These are phyloP conservation scores for Filosporella fistucella DNA, from an alignment of 495 filamentous ascomycete species.

Conservation along the genomic window DNA sequence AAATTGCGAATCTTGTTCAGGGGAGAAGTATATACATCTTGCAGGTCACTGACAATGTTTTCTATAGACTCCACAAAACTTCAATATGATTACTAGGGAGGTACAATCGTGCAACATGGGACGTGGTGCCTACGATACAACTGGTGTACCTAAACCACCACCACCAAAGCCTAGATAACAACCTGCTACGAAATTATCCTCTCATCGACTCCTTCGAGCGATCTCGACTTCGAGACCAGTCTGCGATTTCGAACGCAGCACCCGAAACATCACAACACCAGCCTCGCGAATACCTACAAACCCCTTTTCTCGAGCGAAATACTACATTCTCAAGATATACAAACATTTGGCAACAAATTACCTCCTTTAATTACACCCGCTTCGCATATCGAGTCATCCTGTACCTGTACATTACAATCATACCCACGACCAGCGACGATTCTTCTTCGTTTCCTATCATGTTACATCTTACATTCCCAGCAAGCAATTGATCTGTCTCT, in stretches of 20 bases:
- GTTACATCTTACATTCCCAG: slow-evolving; percentile 2
- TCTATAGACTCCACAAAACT: slow-evolving; percentile 9
- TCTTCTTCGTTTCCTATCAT: slow-evolving; percentile 14
- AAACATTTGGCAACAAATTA: slow-evolving; percentile 7
- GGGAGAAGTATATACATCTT: neutral
- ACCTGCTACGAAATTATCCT: neutral
- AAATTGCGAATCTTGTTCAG: slow-evolving; percentile 6
- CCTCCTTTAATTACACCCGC: slow-evolving; percentile 16
- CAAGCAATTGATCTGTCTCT: too few species aligned
- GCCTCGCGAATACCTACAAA: too few species aligned
- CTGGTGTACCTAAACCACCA: slow-evolving; percentile 49
- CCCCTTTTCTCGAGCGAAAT: too few species aligned
- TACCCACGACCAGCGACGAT: slow-evolving; percentile 24
- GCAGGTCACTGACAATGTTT: slow-evolving; percentile 2
- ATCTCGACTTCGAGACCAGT: slow-evolving; percentile 1
- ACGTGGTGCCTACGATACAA: slow-evolving; percentile 53
- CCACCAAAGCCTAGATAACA: slow-evolving; percentile 43
- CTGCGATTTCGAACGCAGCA: neutral
- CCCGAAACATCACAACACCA: too few species aligned
- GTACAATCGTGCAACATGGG: slow-evolving; percentile 45
- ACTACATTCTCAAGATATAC: slow-evolving; percentile 14
- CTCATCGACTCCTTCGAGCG: slow-evolving; percentile 6
- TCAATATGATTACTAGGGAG: slow-evolving; percentile 41
- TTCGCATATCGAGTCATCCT: neutral
- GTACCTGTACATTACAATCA: slow-evolving; percentile 19